A percentile compares a stretch with the other conserved stretches of the same genome.
Conservation (phyloP, 148 eudicot genomes). For the Vaccinium myrtillus region DNA sequence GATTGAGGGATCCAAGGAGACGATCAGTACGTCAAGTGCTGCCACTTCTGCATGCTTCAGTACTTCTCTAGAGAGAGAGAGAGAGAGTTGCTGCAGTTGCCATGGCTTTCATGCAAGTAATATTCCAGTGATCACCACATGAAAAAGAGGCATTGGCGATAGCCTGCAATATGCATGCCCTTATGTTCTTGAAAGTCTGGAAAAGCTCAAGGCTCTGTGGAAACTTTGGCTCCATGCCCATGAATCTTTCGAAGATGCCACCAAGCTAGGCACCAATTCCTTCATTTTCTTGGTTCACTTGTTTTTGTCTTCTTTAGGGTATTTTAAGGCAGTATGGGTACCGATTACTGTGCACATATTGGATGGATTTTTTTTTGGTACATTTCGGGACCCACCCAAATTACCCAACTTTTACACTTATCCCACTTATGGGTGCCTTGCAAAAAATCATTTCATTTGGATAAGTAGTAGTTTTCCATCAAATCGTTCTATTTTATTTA, state of each 20-base stretch:
- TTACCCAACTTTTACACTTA: too few species aligned
- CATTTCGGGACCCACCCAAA: too few species aligned
- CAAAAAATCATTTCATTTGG: too few species aligned
- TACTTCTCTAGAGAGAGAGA: background rate
- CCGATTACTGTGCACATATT: too few species aligned
- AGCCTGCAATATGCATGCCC: background rate
- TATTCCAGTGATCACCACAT: background rate
- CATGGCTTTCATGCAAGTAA: constrained; percentile 10
- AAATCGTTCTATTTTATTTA: too few species aligned
- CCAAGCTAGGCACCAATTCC: background rate
- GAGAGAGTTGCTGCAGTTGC: background rate
- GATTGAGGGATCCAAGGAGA: constrained; percentile 18
- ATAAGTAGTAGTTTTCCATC: too few species aligned
- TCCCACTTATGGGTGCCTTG: too few species aligned
- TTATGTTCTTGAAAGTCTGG: constrained; percentile 16
- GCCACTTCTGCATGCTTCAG: constrained; percentile 13
- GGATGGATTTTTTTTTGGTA: too few species aligned
- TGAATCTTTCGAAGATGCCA: background rate
- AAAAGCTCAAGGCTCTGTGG: constrained; percentile 16
- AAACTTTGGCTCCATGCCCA: constrained; percentile 13
- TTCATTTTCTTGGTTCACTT: background rate
- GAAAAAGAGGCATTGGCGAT: background rate
- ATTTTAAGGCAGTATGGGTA: background rate
- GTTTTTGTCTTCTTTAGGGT: background rate
- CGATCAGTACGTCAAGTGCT: constrained; percentile 11